These are phyloP conservation scores for Polytrichum formosum DNA, from an alignment of 225 moss, liverwort and hornwort species.

Conservation along the genomic window DNA sequence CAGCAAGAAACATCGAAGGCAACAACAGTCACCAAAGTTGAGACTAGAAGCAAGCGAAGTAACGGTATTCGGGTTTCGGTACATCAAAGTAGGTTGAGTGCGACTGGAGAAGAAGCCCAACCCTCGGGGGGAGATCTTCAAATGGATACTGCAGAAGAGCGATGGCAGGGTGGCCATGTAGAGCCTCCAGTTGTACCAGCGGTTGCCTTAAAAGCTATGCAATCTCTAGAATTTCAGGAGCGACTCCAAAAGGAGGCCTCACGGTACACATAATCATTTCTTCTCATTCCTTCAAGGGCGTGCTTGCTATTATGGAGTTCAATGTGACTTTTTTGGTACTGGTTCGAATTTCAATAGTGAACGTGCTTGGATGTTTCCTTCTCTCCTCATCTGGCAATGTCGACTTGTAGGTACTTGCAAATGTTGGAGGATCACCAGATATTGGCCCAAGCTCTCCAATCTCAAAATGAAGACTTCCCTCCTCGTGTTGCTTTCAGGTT, in stretches of 20 bases:
- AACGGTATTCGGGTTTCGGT: conserved; percentile 10
- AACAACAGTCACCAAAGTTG: conserved; percentile 18
- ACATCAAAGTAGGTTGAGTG: conserved; percentile 16
- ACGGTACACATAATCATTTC: conserved; percentile 27
- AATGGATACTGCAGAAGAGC: conserved; percentile 28
- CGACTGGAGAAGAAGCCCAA: conserved; percentile 24
- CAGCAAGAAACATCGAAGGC: conserved; percentile 8
- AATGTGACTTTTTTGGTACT: no score
- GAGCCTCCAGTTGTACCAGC: conserved; percentile 53
- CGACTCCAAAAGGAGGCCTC: conserved; percentile 50
- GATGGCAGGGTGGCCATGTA: conserved; percentile 31
- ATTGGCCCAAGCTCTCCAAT: conserved; percentile 25
- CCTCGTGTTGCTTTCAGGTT: conserved; percentile 42
- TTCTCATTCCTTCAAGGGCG: not conserved
- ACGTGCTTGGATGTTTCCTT: not conserved
- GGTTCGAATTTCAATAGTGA: no score
- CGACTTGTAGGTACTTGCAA: conserved; percentile 32
- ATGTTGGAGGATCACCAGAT: conserved; percentile 30
- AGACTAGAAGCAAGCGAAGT: conserved; percentile 30
- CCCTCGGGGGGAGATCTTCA: conserved; percentile 27
- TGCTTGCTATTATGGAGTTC: no score
- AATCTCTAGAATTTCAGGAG: conserved; percentile 45
- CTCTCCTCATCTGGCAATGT: not conserved
- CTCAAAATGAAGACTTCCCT: conserved; percentile 24
- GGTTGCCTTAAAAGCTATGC: conserved; percentile 48